Evolutionary conservation across 148 eudicot species (phyloP).

Genomic region (Vaccinium vitisidaea): DNA sequence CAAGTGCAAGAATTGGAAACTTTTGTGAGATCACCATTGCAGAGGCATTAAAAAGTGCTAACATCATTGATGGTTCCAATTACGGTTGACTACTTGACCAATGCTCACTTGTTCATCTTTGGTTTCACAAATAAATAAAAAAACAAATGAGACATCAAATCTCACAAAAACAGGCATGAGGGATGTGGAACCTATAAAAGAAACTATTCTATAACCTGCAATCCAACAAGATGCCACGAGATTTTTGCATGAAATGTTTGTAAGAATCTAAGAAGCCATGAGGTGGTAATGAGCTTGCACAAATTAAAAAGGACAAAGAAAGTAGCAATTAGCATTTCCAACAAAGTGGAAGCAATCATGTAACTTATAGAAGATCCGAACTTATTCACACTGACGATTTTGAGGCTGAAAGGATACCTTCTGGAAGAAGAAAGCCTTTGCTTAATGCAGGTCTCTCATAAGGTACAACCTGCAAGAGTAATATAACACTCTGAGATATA

Average conservation of each 20-base stretch:
- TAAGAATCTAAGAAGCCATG: slow-evolving; percentile 7
- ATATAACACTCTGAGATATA: background rate
- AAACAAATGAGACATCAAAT: background rate
- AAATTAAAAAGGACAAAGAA: background rate
- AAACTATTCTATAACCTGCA: background rate
- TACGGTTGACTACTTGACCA: no score
- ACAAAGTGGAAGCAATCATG: background rate
- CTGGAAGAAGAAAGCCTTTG: slow-evolving; percentile 97
- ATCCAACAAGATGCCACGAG: background rate
- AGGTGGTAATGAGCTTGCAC: background rate
- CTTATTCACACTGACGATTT: background rate
- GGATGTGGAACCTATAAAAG: background rate
- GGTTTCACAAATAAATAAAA: background rate
- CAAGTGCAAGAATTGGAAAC: background rate
- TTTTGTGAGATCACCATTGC: background rate
- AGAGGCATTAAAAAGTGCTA: background rate
- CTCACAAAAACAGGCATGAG: background rate
- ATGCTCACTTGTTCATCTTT: no score
- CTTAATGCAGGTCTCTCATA: slow-evolving; percentile 99
- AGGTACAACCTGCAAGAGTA: slow-evolving; percentile 72
- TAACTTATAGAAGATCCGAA: background rate
- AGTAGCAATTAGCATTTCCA: background rate
- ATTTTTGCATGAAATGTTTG: background rate
- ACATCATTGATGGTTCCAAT: background rate
- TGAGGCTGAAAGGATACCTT: slow-evolving; percentile 54